phyloP scores from a whole-genome alignment of 2,329 filamentous ascomycete genomes.

The Colletotrichum filicis region DNA sequence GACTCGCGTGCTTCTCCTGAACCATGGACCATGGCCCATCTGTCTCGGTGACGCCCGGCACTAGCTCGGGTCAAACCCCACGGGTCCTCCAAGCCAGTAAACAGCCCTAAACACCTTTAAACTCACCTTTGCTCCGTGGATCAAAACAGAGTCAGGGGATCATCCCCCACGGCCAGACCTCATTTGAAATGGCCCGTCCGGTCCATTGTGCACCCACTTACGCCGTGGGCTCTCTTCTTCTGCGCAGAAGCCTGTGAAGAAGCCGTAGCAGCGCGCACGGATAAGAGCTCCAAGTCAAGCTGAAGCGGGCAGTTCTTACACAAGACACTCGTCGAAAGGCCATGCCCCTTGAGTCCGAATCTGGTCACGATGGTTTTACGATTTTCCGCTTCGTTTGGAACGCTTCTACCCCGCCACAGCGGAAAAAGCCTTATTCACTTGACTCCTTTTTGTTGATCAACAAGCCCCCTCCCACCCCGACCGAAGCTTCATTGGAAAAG shows the following conservation, averaged over 20 bases:
- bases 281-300: neutral
- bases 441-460: neutral
- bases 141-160: neutral
- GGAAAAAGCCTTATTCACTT: conserved; percentile 2
- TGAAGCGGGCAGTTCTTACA: neutral
- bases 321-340: neutral
- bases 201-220: neutral
- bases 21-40: neutral
- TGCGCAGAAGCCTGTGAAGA: neutral
- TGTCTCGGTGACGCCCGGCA: conserved; percentile 11
- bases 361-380: neutral
- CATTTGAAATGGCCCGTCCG: neutral
- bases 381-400: neutral
- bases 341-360: neutral
- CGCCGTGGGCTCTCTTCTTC: neutral
- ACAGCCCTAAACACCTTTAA: neutral
- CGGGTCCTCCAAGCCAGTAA: neutral
- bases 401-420: neutral
- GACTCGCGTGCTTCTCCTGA: conserved; percentile 6
- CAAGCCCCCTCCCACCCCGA: neutral
- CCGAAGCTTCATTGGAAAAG: neutral
- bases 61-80: neutral
- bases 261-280: neutral
- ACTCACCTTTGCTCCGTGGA: neutral
- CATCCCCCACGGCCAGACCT: neutral